These are phyloP conservation scores for Globisporangium camurandrum DNA, from an alignment of 352 stramenopile species.

Conservation along the genomic window DNA sequence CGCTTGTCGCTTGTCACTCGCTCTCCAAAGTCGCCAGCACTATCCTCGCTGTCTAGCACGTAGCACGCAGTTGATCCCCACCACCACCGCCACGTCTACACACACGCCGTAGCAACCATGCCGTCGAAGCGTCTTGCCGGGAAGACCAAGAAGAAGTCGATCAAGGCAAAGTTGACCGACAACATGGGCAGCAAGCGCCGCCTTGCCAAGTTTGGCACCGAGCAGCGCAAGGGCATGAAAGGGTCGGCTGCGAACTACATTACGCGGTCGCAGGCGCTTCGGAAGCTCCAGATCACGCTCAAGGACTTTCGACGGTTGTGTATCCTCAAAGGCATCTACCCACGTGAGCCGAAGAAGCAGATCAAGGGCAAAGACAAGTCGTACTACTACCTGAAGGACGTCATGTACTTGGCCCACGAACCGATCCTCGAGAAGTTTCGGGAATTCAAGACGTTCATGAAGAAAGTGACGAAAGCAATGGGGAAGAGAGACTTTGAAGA, in stretches of 20 bases:
- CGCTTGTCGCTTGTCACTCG: too few species aligned
- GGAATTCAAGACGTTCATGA: conserved; percentile 98
- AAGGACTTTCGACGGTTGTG: conserved; percentile 98
- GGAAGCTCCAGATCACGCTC: conserved; percentile 93
- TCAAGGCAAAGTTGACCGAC: conserved; percentile 85
- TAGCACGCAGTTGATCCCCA: too few species aligned
- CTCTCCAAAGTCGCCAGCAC: too few species aligned
- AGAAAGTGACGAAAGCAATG: conserved; percentile 90
- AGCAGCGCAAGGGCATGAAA: conserved; percentile 78
- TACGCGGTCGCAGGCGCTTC: conserved; percentile 91
- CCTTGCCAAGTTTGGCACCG: conserved; percentile 77
- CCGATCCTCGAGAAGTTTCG: conserved; percentile 98
- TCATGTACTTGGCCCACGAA: conserved; percentile 96
- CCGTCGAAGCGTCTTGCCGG: conserved; percentile 83
- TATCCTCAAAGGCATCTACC: conserved; percentile 99
- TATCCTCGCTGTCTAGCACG: too few species aligned
- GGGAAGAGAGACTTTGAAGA: conserved; percentile 80
- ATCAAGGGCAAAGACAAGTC: conserved; percentile 94
- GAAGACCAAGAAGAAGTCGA: conserved; percentile 89
- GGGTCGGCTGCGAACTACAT: conserved; percentile 93
- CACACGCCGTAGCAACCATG: conserved; percentile 29
- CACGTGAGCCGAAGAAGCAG: conserved; percentile 94
- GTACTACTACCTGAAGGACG: conserved; percentile 99
- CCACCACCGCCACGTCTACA: neutral
- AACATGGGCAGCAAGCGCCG: conserved; percentile 76